Conservation (phyloP, 2,329 filamentous ascomycete species). For the Pestalotiopsis sp. region DNA sequence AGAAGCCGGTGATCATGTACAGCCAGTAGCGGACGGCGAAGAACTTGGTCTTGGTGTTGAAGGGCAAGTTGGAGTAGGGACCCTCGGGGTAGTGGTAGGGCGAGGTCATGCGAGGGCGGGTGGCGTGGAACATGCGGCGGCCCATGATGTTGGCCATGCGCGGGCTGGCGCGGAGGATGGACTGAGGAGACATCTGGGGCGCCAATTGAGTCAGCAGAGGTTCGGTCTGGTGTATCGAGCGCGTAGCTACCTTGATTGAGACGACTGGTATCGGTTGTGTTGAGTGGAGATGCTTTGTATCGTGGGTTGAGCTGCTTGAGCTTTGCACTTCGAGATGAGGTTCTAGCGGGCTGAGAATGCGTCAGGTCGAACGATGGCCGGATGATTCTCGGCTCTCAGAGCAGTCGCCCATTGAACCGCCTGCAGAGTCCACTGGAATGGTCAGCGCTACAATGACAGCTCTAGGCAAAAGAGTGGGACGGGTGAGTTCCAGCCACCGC, state of each 20-base stretch:
- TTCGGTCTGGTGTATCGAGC: neutral
- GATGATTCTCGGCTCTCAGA: neutral
- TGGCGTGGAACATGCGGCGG: slow-evolving; percentile 93
- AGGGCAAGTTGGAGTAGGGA: slow-evolving; percentile 90
- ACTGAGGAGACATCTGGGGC: slow-evolving; percentile 75
- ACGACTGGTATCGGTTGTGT: neutral
- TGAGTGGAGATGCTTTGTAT: slow-evolving; percentile 10
- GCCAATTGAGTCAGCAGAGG: slow-evolving; percentile 42
- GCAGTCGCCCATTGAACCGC: neutral
- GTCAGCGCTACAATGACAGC: neutral
- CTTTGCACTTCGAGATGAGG: slow-evolving; percentile 3
- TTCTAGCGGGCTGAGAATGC: neutral
- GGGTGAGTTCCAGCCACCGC: neutral
- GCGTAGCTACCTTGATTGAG: slow-evolving; percentile 1
- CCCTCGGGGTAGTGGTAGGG: slow-evolving; percentile 99
- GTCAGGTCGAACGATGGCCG: slow-evolving; percentile 8
- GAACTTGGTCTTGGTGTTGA: slow-evolving; percentile 89
- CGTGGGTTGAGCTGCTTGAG: neutral
- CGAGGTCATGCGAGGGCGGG: slow-evolving; percentile 80
- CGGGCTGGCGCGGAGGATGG: slow-evolving; percentile 59
- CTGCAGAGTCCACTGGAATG: neutral
- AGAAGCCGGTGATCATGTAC: slow-evolving; percentile 62
- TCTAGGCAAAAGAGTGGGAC: neutral
- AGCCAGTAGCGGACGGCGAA: slow-evolving; percentile 84
- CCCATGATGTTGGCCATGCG: slow-evolving; percentile 69